Conservation (phyloP, 2,329 filamentous ascomycete genomes). For the Rutstroemia sp. region DNA sequence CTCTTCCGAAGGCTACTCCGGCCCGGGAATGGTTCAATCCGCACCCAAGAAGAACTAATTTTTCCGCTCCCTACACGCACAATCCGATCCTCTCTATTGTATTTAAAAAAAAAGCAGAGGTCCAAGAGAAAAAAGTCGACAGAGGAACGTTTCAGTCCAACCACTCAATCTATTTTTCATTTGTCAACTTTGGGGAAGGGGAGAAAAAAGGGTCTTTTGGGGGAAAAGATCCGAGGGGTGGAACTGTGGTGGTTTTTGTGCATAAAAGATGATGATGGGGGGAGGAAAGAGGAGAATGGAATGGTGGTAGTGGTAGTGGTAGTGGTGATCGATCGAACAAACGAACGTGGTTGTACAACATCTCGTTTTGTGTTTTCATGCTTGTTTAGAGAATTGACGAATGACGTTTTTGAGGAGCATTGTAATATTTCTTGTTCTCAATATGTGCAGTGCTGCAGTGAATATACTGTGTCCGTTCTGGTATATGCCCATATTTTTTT, state of each 20-base stretch:
- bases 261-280: not conserved
- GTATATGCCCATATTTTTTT: not conserved
- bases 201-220: not conserved
- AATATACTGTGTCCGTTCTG: not conserved
- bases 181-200: not conserved
- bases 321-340: not conserved
- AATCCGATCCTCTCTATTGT: not conserved
- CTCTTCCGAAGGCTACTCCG: conserved; percentile 69
- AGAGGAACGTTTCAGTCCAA: not conserved
- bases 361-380: conserved; percentile 6
- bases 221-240: not conserved
- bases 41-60: conserved; percentile 26
- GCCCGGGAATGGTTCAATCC: conserved; percentile 68
- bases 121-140: not conserved
- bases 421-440: not conserved
- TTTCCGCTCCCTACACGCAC: not conserved
- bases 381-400: conserved; percentile 11
- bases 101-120: too few species aligned
- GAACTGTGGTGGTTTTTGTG: conserved; percentile 2
- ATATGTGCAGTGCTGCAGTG: not conserved
- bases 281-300: too few species aligned
- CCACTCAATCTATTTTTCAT: not conserved
- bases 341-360: conserved; percentile 16
- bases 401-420: not conserved
- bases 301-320: not conserved